Percentiles rank a stretch among this genome's conserved stretches.
These are phyloP conservation scores for Kodamaea sagamina DNA, from an alignment of 805 yeast species.

Conservation along the genomic window DNA sequence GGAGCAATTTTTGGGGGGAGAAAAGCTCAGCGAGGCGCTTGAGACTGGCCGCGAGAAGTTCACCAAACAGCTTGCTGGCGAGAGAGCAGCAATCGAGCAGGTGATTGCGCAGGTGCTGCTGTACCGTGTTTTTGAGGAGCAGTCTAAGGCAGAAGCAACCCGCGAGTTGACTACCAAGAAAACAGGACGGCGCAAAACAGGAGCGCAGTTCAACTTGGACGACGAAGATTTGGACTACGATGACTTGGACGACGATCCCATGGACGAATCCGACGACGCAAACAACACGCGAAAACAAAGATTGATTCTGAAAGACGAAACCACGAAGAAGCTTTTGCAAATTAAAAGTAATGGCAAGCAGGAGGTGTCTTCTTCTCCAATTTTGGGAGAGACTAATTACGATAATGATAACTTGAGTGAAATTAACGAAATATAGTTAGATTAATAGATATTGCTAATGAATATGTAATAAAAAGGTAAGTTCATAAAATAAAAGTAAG, in stretches of 20 bases:
- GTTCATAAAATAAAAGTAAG: too few species aligned
- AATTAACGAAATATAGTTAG: constrained; percentile 13
- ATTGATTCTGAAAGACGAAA: constrained; percentile 26
- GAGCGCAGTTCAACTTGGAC: constrained; percentile 16
- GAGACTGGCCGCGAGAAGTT: constrained; percentile 38
- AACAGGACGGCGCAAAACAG: constrained; percentile 5
- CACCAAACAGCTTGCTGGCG: constrained; percentile 16
- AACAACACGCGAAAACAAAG: constrained; percentile 30
- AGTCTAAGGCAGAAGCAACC: background rate
- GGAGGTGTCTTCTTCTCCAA: constrained; percentile 26
- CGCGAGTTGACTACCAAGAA: constrained; percentile 8
- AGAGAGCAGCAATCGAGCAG: constrained; percentile 16
- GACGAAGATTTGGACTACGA: constrained; percentile 19
- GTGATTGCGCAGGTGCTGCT: constrained; percentile 20
- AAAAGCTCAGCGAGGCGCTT: constrained; percentile 42
- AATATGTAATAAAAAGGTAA: too few species aligned
- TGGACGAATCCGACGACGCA: constrained; percentile 11
- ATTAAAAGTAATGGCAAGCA: constrained; percentile 26
- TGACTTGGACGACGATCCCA: constrained; percentile 8
- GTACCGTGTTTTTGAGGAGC: constrained; percentile 13
- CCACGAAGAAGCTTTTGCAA: constrained; percentile 25
- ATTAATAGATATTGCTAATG: constrained; percentile 1
- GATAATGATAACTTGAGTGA: constrained; percentile 11
- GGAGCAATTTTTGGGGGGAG: constrained; percentile 50
- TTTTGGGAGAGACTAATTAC: constrained; percentile 7